Conservation (phyloP, 2,329 filamentous ascomycete genomes). For the Calonectria pseudoreteaudii region DNA sequence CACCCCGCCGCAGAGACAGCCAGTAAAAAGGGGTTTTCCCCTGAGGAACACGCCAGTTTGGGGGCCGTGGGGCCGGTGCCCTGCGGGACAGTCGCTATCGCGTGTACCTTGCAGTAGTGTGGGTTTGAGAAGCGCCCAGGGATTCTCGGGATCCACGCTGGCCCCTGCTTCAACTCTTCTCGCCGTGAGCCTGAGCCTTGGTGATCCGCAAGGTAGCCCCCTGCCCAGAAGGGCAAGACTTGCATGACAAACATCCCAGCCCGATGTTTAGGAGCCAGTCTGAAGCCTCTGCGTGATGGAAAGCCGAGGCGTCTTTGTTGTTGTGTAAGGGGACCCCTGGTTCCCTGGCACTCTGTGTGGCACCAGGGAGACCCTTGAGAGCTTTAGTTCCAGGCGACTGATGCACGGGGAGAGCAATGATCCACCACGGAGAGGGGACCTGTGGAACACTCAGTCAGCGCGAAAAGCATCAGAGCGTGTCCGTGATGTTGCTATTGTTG, state of each 20-base stretch:
- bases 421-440: conserved; percentile 7
- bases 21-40: conserved; percentile 24
- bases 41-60: conserved; percentile 32
- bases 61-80: conserved; percentile 32
- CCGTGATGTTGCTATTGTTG: conserved; percentile 12
- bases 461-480: conserved; percentile 6
- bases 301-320: conserved; percentile 5
- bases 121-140: conserved; percentile 17
- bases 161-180: conserved; percentile 31
- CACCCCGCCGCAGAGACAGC: neutral
- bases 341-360: conserved; percentile 5
- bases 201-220: conserved; percentile 29
- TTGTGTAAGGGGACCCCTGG: conserved; percentile 2
- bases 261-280: conserved; percentile 33
- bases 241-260: conserved; percentile 42
- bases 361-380: conserved; percentile 19
- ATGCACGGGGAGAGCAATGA: conserved; percentile 8
- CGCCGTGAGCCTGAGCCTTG: conserved; percentile 44
- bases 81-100: conserved; percentile 27
- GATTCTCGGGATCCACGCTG: conserved; percentile 16
- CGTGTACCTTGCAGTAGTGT: conserved; percentile 45
- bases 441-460: conserved; percentile 27
- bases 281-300: conserved; percentile 13
- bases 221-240: conserved; percentile 34
- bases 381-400: conserved; percentile 10